These are phyloP conservation scores for Gymnopus androsaceus DNA, from an alignment of 1,284 basidiomycete species.

Conservation along the genomic window DNA sequence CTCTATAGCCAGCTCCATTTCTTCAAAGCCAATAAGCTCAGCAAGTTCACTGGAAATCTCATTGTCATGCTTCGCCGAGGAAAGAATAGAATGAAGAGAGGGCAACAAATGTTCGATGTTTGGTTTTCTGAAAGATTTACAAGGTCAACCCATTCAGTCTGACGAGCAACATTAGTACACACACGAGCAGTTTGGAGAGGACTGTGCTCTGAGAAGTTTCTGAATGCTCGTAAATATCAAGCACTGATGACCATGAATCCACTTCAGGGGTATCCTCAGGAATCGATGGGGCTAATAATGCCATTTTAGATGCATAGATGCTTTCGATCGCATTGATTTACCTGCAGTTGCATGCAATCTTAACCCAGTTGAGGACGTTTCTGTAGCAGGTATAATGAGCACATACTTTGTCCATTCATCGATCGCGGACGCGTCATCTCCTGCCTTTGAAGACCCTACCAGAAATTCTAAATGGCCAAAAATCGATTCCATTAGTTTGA, in stretches of 20 bases:
- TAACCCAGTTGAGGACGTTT: neutral
- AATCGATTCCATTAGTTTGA: neutral
- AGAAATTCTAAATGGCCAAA: slow-evolving; percentile 28
- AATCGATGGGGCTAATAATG: neutral
- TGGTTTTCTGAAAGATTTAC: slow-evolving; percentile 12
- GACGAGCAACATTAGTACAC: neutral
- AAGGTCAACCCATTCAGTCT: neutral
- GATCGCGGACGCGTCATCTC: slow-evolving; percentile 23
- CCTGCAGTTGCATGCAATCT: neutral
- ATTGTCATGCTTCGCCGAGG: slow-evolving; percentile 50
- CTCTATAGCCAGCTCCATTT: slow-evolving; percentile 70
- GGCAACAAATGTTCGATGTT: slow-evolving; percentile 27
- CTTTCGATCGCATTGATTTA: neutral
- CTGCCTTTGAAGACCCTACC: slow-evolving; percentile 25
- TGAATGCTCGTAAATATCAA: slow-evolving; percentile 18
- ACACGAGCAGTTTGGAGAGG: slow-evolving; percentile 17
- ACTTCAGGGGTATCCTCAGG: neutral
- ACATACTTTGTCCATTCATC: slow-evolving; percentile 31
- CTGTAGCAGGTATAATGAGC: neutral
- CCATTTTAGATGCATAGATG: neutral
- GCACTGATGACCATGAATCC: slow-evolving; percentile 19
- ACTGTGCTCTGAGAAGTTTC: neutral
- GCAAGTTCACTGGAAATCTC: slow-evolving; percentile 79
- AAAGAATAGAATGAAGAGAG: slow-evolving; percentile 34
- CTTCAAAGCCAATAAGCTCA: slow-evolving; percentile 87